phyloP scores from a whole-genome alignment of 2,329 filamentous ascomycete species.

The Ceratocystis variospora region DNA sequence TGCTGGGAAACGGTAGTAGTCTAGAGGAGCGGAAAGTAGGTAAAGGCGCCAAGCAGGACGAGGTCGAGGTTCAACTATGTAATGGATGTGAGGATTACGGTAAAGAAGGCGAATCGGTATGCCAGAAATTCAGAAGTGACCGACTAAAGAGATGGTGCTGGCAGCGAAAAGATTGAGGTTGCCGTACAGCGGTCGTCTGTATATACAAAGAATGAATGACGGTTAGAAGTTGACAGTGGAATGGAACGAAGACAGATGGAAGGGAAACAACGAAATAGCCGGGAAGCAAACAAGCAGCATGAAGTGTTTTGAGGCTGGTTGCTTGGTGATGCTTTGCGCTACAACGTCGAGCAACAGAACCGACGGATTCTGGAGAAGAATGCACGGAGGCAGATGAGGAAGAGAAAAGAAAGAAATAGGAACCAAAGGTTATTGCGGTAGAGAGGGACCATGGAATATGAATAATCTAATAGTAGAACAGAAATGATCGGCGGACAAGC shows the following conservation, averaged over 20 bases:
- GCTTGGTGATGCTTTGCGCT: neutral
- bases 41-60: neutral
- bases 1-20: neutral
- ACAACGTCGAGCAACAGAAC: neutral
- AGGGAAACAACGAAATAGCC: neutral
- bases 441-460: slow-evolving; percentile 3
- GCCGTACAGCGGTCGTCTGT: neutral
- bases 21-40: neutral
- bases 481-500: slow-evolving; percentile 7
- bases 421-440: neutral
- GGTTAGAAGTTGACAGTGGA: neutral
- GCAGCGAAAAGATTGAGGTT: neutral
- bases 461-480: slow-evolving; percentile 6
- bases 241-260: neutral
- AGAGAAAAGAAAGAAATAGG: neutral
- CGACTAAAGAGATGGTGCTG: neutral
- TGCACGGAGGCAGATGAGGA: neutral
- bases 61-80: neutral
- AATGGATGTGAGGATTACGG: neutral
- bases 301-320: slow-evolving; percentile 1
- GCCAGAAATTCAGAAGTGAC: neutral
- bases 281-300: neutral
- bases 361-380: neutral
- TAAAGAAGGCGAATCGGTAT: neutral
- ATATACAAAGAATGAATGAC: neutral